A percentile compares a stretch with the other conserved stretches of the same genome.
phyloP scores from a whole-genome alignment of 441 rosid species.

The Brassica hybrid region DNA sequence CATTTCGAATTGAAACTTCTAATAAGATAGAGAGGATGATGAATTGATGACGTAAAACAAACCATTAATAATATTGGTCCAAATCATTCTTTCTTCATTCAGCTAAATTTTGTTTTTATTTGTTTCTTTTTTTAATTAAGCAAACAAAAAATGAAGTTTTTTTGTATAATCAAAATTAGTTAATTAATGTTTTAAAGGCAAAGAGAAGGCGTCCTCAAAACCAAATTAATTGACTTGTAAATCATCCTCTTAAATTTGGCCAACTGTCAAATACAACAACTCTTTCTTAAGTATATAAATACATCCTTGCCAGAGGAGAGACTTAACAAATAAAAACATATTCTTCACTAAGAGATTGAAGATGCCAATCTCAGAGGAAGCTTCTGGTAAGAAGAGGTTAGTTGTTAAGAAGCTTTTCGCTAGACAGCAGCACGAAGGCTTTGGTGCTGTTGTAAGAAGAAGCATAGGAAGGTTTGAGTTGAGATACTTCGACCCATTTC shows the following conservation, averaged over 20 bases:
- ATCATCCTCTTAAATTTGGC: conserved; percentile 35
- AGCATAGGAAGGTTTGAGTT: conserved; percentile 94
- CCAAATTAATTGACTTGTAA: conserved; percentile 25
- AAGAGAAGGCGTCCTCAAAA: not conserved
- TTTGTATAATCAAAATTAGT: conserved; percentile 2
- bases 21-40: conserved; percentile 22
- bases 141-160: not conserved
- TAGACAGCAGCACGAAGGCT: conserved; percentile 83
- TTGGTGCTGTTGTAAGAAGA: conserved; percentile 84
- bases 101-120: not conserved
- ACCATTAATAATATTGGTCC: not conserved
- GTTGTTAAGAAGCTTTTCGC: conserved; percentile 82
- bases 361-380: conserved; percentile 33
- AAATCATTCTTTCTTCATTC: not conserved
- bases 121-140: not conserved
- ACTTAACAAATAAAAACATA: conserved; percentile 6
- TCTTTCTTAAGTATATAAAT: conserved; percentile 36
- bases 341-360: conserved; percentile 29
- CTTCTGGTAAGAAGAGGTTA: conserved; percentile 37
- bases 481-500: conserved; percentile 89
- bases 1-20: conserved; percentile 17
- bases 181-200: not conserved
- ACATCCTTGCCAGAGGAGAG: not conserved
- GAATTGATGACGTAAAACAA: conserved; percentile 33
- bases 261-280: conserved; percentile 43